Evolutionary conservation across 1,139 yeast genomes (phyloP), one percentile per base, ranked within the genome.

Genomic region (Debaryomyces psychrophilus): DNA sequence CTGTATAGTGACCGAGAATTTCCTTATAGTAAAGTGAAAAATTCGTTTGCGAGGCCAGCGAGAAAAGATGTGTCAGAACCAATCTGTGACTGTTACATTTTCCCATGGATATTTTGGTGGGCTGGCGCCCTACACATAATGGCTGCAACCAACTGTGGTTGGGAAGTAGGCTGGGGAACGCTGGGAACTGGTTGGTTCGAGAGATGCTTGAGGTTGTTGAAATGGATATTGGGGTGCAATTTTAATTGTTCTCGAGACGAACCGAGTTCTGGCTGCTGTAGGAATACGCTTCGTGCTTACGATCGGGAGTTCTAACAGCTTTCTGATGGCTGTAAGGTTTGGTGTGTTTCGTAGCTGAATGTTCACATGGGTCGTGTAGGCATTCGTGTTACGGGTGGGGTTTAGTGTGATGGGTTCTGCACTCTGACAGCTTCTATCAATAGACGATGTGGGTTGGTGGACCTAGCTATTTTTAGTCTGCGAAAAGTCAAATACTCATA

Each of bases 11-110:
- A 14, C 9, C 17, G 11, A 23, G 25, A 20, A 20, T 8, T 25
- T 14, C 34, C 20, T 28, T 35, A 34, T 34, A 34, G 44, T 34
- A 26, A 34, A 35, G 26, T 37, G 40, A 37, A 37, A 37, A 37
- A 37, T 37, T 37, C 31, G 23, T 14, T n/a, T 29, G 40, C 20
- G 20, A 37, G 14, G 7, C 26, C 22, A 28, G 14, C 33, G 8
- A 26, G 31, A 17, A 33, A 29, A 8, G 7, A 3, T 25, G 36
- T 33, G 23, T 20, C 8, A 9, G 9, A 14, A 5, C 8, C 36
- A 11, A 3, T 17, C 18, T 33, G 36, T 33, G 36, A 33, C 36
- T 18, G 25, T 17, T 33, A 4, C n/a, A n/a, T n/a, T n/a, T n/a
- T n/a, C n/a, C n/a, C n/a, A n/a, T n/a, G n/a, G n/a, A n/a, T n/a